Conservation (phyloP, 2,329 filamentous ascomycete species). For the Lecanoromycetidae sp. region DNA sequence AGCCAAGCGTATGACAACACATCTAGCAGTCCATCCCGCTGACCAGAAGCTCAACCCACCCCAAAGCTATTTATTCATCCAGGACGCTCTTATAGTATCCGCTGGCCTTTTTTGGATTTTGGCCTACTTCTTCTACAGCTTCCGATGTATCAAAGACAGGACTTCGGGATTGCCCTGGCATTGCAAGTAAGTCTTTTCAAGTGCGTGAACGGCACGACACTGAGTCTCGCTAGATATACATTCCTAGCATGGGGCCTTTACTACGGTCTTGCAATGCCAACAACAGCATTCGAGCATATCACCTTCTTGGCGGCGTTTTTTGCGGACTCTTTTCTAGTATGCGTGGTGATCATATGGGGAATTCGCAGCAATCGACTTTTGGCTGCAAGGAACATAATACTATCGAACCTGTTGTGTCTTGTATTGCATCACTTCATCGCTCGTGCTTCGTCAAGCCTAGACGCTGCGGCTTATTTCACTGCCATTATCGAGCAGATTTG, state of each 20-base stretch:
- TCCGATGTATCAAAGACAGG: background rate
- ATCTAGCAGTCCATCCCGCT: background rate
- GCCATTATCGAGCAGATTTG: background rate
- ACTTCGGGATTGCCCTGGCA: background rate
- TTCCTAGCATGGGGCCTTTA: background rate
- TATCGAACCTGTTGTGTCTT: no score
- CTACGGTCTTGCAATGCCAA: background rate
- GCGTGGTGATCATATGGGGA: background rate
- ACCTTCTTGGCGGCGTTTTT: background rate
- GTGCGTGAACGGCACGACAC: no score
- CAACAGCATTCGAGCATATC: background rate
- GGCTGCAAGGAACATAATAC: no score
- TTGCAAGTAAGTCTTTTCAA: background rate
- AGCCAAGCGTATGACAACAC: no score
- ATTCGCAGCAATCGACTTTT: no score
- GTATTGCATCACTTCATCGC: no score
- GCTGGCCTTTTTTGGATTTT: background rate
- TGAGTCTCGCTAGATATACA: background rate
- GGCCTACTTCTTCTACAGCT: background rate
- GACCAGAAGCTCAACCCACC: background rate
- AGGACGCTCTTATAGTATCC: background rate
- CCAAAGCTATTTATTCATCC: background rate
- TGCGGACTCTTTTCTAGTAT: background rate
- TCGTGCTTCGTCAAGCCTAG: no score
- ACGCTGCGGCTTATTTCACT: background rate